Base-by-base conservation (phyloP, 192 early-diverging fungal genomes). In the Umbelopsis isabellina region DNA sequence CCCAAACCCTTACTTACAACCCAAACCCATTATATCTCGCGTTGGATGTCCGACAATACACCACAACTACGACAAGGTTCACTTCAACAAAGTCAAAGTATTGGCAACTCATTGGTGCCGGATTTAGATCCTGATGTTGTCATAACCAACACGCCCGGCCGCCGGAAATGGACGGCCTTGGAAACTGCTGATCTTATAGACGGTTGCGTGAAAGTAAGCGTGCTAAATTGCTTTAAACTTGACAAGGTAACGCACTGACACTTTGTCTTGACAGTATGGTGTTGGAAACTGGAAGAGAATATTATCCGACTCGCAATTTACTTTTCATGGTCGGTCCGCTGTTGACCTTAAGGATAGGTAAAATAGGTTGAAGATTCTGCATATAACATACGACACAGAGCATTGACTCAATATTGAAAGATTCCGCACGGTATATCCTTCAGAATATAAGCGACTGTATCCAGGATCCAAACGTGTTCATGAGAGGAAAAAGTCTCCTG, bases 221-320 rank as follows among this genome's bases (percentile, higher is more conserved):
- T 18, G 18, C 13, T 7, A 22, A 15, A 50, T 11, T 13, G n/a
- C 18, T 21, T 49, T 33, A 22, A 13, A 4, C 3, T 21, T 33
- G 67, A 51, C 25, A 44, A 51, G n/a, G 37, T 6, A 9, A 41
- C 7, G 7, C 37, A 10, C 37, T 41, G 37, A 41, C 48, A 21
- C n/a, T 18, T 27, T 46, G 13, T 30, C 45, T n/a, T 44, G 5
- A 33, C 49, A 73, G 72, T 53, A 73, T 53, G 72, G 72, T 67
- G 72, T 73, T 30, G 72, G 72, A 16, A 46, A 46, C 33, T 73
- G 72, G 72, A 73, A 73, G 18, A 67, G 46, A 41, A 73, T 73
- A 16, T 51, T 73, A 11, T 12, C 44, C 35, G 72, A 73, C 16
- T 49, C 72, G n/a, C 44, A 73, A 47, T 73, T 66, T n/a, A 64